These are phyloP conservation scores for Alternaria sp. DNA, from an alignment of 2,329 filamentous ascomycete species.

Conservation along the genomic window DNA sequence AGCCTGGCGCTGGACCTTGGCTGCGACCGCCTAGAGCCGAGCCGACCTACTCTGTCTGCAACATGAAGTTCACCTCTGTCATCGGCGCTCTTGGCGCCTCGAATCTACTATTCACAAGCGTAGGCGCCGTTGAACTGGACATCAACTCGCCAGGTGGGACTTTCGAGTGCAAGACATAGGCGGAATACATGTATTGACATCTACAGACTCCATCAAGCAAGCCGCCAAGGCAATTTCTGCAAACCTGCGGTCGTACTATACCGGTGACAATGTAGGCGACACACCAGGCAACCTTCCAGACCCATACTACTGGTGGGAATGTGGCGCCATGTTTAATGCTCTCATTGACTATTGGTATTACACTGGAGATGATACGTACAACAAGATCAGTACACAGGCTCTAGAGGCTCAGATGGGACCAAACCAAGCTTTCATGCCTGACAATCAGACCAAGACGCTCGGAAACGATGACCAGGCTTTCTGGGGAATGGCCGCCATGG, in stretches of 20 bases:
- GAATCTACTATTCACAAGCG: slow-evolving; percentile 41
- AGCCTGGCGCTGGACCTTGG: slow-evolving; percentile 38
- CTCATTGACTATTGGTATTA: slow-evolving; percentile 56
- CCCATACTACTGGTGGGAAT: slow-evolving; percentile 57
- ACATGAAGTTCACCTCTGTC: slow-evolving; percentile 48
- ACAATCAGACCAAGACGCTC: slow-evolving; percentile 66
- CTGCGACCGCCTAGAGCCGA: slow-evolving; percentile 18
- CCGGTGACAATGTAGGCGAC: slow-evolving; percentile 67
- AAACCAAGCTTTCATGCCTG: slow-evolving; percentile 79
- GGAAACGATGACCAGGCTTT: slow-evolving; percentile 68
- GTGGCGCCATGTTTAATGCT: slow-evolving; percentile 51
- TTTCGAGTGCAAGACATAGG: not conserved
- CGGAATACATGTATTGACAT: slow-evolving; percentile 20
- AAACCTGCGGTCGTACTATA: slow-evolving; percentile 71
- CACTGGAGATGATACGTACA: slow-evolving; percentile 52
- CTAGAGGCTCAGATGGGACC: slow-evolving; percentile 78
- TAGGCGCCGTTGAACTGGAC: slow-evolving; percentile 44
- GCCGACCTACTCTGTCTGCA: slow-evolving; percentile 19
- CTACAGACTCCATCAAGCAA: slow-evolving; percentile 67
- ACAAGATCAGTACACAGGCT: slow-evolving; percentile 56
- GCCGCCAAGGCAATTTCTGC: slow-evolving; percentile 68
- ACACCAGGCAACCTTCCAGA: slow-evolving; percentile 64
- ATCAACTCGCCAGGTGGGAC: slow-evolving; percentile 39
- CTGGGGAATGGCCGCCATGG: slow-evolving; percentile 67
- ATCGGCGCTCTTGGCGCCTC: slow-evolving; percentile 44